phyloP scores from a whole-genome alignment of 495 filamentous ascomycete species.

The Penicillium crystallinum region DNA sequence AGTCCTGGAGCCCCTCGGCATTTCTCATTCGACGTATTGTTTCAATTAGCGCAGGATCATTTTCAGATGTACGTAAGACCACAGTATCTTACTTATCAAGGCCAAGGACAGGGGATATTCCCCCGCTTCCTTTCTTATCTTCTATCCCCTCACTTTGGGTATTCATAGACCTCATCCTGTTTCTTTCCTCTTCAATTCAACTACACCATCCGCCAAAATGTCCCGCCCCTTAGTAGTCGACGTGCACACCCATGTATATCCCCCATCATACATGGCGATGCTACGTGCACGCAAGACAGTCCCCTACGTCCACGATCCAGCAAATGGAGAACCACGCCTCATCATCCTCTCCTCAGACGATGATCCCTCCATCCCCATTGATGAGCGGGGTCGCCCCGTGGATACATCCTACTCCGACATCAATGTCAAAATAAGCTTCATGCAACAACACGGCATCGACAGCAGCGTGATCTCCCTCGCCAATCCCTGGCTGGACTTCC shows the following conservation, averaged over 20 bases:
- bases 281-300: constrained; percentile 69
- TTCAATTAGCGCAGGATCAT: background rate
- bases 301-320: constrained; percentile 72
- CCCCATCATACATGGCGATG: constrained; percentile 74
- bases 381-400: constrained; percentile 63
- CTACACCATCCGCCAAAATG: constrained; percentile 13
- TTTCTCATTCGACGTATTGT: too few relatives aligned
- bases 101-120: background rate
- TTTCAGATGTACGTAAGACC: background rate
- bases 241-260: constrained; percentile 94
- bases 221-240: constrained; percentile 58
- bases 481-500: constrained; percentile 94
- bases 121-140: constrained; percentile 20
- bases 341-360: constrained; percentile 69
- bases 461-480: constrained; percentile 84
- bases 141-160: background rate
- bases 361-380: constrained; percentile 49
- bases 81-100: background rate
- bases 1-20: too few relatives aligned
- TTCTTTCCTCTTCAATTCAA: background rate
- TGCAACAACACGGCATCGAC: constrained; percentile 76
- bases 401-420: constrained; percentile 69
- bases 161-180: background rate
- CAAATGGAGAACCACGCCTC: constrained; percentile 55
- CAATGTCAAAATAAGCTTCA: constrained; percentile 72